Base-by-base conservation (phyloP, 2,329 filamentous ascomycete species). In the Xylariaceae sp. region DNA sequence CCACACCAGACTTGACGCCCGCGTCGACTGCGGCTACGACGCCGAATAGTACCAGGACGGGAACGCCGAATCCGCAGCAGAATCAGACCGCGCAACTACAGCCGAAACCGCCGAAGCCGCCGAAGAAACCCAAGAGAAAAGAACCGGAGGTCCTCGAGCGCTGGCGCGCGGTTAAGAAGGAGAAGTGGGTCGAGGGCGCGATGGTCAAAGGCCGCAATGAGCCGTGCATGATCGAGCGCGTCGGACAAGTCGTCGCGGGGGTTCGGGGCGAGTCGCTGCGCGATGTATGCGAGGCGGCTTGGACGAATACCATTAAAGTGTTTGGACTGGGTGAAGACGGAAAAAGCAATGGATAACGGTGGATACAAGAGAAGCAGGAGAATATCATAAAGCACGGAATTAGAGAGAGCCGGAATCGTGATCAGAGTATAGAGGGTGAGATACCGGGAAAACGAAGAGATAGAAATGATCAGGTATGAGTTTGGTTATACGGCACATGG, bases 121-220 rank as follows among this genome's bases (percentile, higher is more conserved):
- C 55, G 29, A 80, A 78, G 64, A 80, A 81, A 39, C 60, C 58
- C n/a, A 76, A 81, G 62, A 83, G 82, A 65, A 82, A 83, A 61
- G 78, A 89, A 60, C 78, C 84, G 4, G 86, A 87, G 45, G 83
- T 89, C 1, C 87, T 88, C 0, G 80, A 85, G 46, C 75, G 91
- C 27, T 94, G 87, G 63, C 95, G 89, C 73, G 80, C 86, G 4
- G 88, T 97, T 24, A 99, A 97, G 80, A 97, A 96, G 75, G 94
- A 99, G 75, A 96, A 90, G 71, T 99, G 92, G 88, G 82, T 84
- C 37, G 85, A 90, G 65, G 93, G 92, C 0, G 81, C 81, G 33
- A 93, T 97, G 89, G 83, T 99, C 47, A 99, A 97, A 75, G 91
- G 93, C 0, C 84, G 94, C 55, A 99, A 99, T 69, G 94, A 99